Evolutionary conservation across 1,284 basidiomycete species (phyloP).

Genomic region (Leccinum solheimii): DNA sequence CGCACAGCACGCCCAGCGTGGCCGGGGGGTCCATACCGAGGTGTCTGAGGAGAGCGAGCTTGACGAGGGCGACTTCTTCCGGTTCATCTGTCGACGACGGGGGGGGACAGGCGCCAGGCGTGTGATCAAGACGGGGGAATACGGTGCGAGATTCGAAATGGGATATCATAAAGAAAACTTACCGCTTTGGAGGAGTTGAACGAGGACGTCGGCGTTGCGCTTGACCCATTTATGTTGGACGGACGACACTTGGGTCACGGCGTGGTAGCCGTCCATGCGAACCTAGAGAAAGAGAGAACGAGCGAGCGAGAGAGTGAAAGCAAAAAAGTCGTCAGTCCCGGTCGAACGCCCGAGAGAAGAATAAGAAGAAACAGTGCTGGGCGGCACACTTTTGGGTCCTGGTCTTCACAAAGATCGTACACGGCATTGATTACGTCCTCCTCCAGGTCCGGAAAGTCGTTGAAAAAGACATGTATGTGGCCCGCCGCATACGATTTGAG

Average conservation of each 20-base stretch:
- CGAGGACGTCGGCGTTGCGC: constrained; percentile 68
- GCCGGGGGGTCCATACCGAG: constrained; percentile 61
- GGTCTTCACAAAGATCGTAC: constrained; percentile 75
- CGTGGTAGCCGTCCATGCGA: constrained; percentile 63
- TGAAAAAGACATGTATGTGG: constrained; percentile 59
- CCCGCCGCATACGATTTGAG: constrained; percentile 58
- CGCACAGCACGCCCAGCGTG: constrained; percentile 65
- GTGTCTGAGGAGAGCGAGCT: constrained; percentile 58
- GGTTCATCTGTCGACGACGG: constrained; percentile 52
- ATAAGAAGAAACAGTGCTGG: neutral
- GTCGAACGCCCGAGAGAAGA: neutral
- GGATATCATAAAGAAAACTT: constrained; percentile 30
- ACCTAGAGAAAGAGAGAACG: constrained; percentile 45
- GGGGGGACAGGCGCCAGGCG: constrained; percentile 8
- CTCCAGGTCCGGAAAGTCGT: constrained; percentile 65
- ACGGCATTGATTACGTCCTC: constrained; percentile 72
- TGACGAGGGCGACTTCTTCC: constrained; percentile 61
- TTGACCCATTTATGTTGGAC: constrained; percentile 60
- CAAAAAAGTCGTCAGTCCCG: constrained; percentile 11
- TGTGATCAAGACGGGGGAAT: constrained; percentile 28
- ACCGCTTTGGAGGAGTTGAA: constrained; percentile 76
- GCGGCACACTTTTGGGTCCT: constrained; percentile 47
- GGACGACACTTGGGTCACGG: constrained; percentile 63
- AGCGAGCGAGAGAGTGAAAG: neutral
- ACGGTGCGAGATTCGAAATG: neutral